Evolutionary conservation across 805 yeast species (phyloP).

Genomic region (Barnettozyma vustinii): DNA sequence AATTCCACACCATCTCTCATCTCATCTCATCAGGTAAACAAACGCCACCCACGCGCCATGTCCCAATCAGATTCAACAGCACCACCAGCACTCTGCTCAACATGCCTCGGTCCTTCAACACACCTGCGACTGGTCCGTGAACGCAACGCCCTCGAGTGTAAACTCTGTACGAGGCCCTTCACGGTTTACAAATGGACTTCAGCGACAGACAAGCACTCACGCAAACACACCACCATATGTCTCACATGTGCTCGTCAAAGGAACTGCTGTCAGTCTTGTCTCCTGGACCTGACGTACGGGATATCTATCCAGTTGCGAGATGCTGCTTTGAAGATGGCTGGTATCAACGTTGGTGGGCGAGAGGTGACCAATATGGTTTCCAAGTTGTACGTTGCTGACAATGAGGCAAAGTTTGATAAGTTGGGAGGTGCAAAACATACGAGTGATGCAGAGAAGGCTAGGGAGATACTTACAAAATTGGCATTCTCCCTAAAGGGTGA

Average conservation of each 20-base stretch:
- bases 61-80: constrained; percentile 9
- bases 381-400: constrained; percentile 51
- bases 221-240: constrained; percentile 68
- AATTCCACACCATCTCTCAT: no score
- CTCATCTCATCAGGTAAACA: background rate
- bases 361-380: constrained; percentile 49
- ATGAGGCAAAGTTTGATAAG: constrained; percentile 31
- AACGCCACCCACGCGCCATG: constrained; percentile 4
- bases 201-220: constrained; percentile 32
- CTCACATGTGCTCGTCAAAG: constrained; percentile 70
- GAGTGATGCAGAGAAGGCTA: constrained; percentile 36
- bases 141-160: constrained; percentile 72
- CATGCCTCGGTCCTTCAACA: constrained; percentile 64
- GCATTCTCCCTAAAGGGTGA: constrained; percentile 17
- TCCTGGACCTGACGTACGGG: constrained; percentile 75
- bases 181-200: constrained; percentile 74
- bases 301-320: constrained; percentile 79
- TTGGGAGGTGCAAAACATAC: constrained; percentile 34
- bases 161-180: constrained; percentile 79
- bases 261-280: constrained; percentile 85
- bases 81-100: constrained; percentile 63
- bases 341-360: constrained; percentile 32
- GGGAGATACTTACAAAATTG: constrained; percentile 45
- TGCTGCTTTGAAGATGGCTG: constrained; percentile 71
- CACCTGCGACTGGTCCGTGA: constrained; percentile 70